Percentiles rank a stretch among this genome's conserved stretches.
phyloP scores from a whole-genome alignment of 805 yeast species.

The Ogataea ganodermae region DNA sequence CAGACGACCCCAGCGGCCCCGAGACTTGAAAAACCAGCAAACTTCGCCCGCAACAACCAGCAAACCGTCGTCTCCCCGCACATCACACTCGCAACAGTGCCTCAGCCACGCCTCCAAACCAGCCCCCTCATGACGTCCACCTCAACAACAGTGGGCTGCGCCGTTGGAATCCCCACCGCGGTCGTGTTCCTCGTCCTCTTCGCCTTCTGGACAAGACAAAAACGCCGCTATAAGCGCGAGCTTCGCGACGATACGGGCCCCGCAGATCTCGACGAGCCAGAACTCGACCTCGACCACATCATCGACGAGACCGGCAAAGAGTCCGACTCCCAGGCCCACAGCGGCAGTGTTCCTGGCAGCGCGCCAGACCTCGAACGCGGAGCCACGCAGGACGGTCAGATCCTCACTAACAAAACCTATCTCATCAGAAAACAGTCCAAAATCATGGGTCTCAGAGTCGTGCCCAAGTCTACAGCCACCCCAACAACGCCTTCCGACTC shows the following conservation, averaged over 20 bases:
- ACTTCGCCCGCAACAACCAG: too few relatives aligned
- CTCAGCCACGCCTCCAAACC: background rate
- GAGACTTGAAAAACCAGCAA: too few relatives aligned
- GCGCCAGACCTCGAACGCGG: conserved; percentile 4
- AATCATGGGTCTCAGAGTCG: conserved; percentile 29
- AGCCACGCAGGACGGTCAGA: conserved; percentile 10
- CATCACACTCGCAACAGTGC: too few relatives aligned
- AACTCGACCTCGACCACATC: conserved; percentile 38
- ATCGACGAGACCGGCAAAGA: conserved; percentile 15
- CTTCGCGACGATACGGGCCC: conserved; percentile 33
- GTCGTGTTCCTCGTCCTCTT: conserved; percentile 39
- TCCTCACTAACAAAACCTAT: conserved; percentile 16
- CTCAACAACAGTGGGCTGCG: conserved; percentile 50
- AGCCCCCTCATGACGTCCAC: conserved; percentile 24
- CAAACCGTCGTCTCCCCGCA: too few relatives aligned
- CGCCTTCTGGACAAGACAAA: conserved; percentile 41
- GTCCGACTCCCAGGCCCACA: conserved; percentile 4
- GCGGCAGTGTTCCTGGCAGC: conserved; percentile 4
- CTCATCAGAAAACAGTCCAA: conserved; percentile 26
- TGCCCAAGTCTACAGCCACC: conserved; percentile 9
- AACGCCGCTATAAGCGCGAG: conserved; percentile 40
- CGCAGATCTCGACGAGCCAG: conserved; percentile 39
- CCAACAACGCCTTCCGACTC: conserved; percentile 13
- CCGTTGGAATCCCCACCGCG: conserved; percentile 53
- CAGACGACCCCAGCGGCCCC: background rate